Base-by-base conservation (phyloP, 441 rosid genomes). In the Gossypium armourianum region DNA sequence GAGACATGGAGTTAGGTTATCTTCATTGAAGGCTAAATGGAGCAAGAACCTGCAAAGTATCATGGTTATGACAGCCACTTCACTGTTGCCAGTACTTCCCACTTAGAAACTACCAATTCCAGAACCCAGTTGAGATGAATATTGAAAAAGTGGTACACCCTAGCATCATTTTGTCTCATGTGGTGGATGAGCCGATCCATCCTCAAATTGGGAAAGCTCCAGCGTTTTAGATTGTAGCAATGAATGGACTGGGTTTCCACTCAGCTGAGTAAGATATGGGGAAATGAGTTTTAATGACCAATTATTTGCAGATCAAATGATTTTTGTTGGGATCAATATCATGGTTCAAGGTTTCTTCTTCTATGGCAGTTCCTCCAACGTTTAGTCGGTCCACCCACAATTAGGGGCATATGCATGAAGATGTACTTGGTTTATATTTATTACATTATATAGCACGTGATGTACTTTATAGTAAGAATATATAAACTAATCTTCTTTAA, bases 131-230 rank as follows among this genome's bases (percentile, higher is more conserved):
- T 32, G 84, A 85, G 24, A 77, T 82, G 82, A 81, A 59, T 49
- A 85, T 86, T 1, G 90, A 83, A 62, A 83, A 85, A 75, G 82
- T 76, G 26, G 93, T 86, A 78, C 89, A 85, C 61, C 93, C 90
- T 0, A 86, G 89, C 74, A 81, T 88, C 56, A 76, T 85, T 10
- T 87, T 88, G 40, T 89, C 89, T 0, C 83, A 68, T 17, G 72
- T 47, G 16, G 69, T 55, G 0, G 72, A 68, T n/a, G 72, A 74
- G 24, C 75, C 67, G 4, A 74, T 67, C 13, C 66, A 1, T 66
- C 75, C 43, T 84, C 80, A 2, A 21, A 47, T 4, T 86, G 86
- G 93, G 86, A 85, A 47, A 85, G 79, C 43, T 80, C 87, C 0
- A 82, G 85, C 58, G 68, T 85, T 70, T 85, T 88, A 5, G 88